Base-by-base conservation (phyloP, 1,139 yeast genomes). In the Candida tetrigidarum region DNA sequence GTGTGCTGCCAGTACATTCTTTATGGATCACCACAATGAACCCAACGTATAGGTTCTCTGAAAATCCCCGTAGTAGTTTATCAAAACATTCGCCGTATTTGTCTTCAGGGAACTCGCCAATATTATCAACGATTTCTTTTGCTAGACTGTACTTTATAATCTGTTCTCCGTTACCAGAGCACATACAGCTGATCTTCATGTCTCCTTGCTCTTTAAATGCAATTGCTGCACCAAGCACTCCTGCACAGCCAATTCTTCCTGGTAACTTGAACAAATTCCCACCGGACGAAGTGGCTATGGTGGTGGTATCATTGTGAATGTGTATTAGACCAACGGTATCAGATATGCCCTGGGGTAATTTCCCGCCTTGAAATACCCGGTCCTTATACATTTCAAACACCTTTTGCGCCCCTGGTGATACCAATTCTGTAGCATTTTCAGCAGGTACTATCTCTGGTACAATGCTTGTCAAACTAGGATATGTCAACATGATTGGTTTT, bases 141-240 rank as follows among this genome's bases (percentile, higher is more conserved):
- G 81, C 74, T 29, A 78, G 53, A 39, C 67, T 70, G 68, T 71
- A 61, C 45, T 59, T 60, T 2, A 77, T 62, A 18, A 79, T 77
- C 48, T 78, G 81, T 53, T 79, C 84, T 1, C 84, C 84, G 51
- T 74, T 77, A 2, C 84, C 84, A 43, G 81, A 76, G 56, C 82
- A 75, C 70, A 76, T 64, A 40, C 78, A 69, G 38, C 67, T 57
- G 1, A 76, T 55, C 23, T 60, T 59, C 16, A 48, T 42, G 2
- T 52, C 53, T 15, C 7, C 37, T 2, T 52, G 51, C 22, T 43
- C 43, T 33, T 34, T 48, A 26, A 53, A 55, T 41, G 66, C 79
- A 14, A 72, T 60, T 0, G 78, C 77, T 3, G 77, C 64, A 1
- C 84, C 83, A 1, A 71, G 54, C 0, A 77, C 52, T 0, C 78